These are phyloP conservation scores for Xylaria cubensis DNA, from an alignment of 495 filamentous ascomycete species.

Conservation along the genomic window DNA sequence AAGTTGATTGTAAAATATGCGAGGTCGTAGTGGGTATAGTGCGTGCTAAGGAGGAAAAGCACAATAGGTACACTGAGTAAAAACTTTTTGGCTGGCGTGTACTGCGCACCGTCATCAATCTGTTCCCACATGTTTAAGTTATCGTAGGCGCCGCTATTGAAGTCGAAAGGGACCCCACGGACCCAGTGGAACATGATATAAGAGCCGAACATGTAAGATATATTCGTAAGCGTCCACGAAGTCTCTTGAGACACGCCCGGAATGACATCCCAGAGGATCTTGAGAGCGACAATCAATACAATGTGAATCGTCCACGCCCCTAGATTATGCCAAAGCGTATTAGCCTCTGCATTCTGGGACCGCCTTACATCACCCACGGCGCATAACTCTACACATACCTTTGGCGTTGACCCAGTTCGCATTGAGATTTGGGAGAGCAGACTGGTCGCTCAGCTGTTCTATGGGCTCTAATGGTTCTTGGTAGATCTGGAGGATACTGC, in stretches of 20 bases:
- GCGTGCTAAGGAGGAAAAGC: conserved; percentile 94
- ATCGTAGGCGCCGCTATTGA: conserved; percentile 98
- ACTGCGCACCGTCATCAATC: conserved; percentile 98
- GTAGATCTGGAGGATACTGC: conserved; percentile 87
- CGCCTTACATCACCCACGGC: neutral
- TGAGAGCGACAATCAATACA: conserved; percentile 85
- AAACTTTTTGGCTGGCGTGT: conserved; percentile 98
- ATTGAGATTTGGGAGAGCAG: conserved; percentile 92
- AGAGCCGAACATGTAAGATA: conserved; percentile 97
- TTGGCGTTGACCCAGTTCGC: conserved; percentile 99
- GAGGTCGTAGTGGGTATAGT: conserved; percentile 97
- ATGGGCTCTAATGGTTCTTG: conserved; percentile 92
- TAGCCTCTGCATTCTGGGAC: neutral
- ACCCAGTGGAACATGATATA: conserved; percentile 99
- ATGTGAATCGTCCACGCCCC: conserved; percentile 98
- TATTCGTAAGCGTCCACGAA: conserved; percentile 98
- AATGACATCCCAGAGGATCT: conserved; percentile 95
- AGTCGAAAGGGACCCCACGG: conserved; percentile 96
- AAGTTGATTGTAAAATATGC: conserved; percentile 97
- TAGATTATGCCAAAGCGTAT: conserved; percentile 41
- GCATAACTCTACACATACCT: conserved; percentile 62
- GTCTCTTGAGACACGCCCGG: conserved; percentile 95
- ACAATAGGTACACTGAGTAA: conserved; percentile 91
- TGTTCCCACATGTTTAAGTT: conserved; percentile 99
- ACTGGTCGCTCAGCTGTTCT: conserved; percentile 95